These are phyloP conservation scores for Alternaria panax DNA, from an alignment of 2,329 filamentous ascomycete genomes.

Conservation along the genomic window DNA sequence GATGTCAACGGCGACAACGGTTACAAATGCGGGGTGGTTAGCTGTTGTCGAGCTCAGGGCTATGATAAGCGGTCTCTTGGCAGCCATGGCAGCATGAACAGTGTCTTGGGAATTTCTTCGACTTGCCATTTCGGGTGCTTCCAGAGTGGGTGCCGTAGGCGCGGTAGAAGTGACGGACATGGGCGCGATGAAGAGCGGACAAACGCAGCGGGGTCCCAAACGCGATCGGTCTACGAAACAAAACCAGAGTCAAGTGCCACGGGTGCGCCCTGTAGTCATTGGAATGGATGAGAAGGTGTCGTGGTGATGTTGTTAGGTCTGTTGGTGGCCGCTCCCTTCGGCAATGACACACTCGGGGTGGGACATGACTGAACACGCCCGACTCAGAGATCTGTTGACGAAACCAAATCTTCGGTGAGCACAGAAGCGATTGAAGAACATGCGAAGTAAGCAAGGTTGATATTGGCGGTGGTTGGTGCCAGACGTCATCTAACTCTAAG, in stretches of 20 bases:
- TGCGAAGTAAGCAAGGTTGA: neutral
- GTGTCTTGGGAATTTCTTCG: neutral
- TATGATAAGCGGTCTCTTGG: conserved; percentile 20
- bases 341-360: neutral
- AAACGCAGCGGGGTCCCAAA: conserved; percentile 1
- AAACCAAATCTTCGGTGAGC: too few relatives aligned
- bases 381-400: neutral
- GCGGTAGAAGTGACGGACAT: conserved; percentile 4
- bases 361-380: neutral
- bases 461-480: neutral
- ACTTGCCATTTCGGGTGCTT: conserved; percentile 1
- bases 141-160: neutral
- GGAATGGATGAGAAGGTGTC: neutral
- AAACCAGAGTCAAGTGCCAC: neutral
- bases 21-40: conserved; percentile 10
- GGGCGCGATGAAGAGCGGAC: neutral
- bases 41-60: conserved; percentile 6
- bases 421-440: too few relatives aligned
- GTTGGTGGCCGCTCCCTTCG: neutral
- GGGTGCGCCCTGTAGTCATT: neutral
- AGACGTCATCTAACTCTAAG: neutral
- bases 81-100: conserved; percentile 18
- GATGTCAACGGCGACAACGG: conserved; percentile 8
- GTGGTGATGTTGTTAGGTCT: neutral
- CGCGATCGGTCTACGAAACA: neutral